Conservation (phyloP, 192 early-diverging fungal species). For the Coemansia sp. region DNA sequence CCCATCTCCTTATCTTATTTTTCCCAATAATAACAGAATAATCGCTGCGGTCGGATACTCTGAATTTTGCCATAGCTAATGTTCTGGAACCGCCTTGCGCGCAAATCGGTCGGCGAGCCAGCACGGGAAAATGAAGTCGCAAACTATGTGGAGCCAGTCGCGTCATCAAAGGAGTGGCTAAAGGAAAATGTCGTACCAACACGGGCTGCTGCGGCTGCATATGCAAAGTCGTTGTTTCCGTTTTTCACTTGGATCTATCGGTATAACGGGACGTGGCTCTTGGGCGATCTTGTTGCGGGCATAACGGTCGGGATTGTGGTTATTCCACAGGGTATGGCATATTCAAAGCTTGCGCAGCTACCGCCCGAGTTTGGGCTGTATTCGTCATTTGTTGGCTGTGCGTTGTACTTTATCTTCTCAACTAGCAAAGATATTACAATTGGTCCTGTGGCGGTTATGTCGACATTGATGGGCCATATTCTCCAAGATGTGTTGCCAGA, state of each 20-base stretch:
- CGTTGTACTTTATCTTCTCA: conserved; percentile 70
- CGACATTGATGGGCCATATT: conserved; percentile 71
- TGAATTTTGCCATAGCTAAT: background rate
- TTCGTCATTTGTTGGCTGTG: conserved; percentile 67
- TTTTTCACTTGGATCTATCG: conserved; percentile 50
- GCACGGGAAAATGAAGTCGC: conserved; percentile 8
- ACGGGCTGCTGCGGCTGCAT: conserved; percentile 12
- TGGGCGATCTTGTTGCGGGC: conserved; percentile 68
- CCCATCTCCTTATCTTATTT: background rate
- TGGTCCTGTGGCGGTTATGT: conserved; percentile 76
- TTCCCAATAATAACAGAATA: background rate
- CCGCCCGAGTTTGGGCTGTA: conserved; percentile 76
- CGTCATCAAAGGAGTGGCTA: conserved; percentile 40
- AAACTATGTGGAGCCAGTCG: conserved; percentile 42
- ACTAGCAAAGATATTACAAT: conserved; percentile 76
- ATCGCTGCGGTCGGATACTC: background rate
- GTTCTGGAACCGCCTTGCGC: conserved; percentile 1
- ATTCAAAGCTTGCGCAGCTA: conserved; percentile 72
- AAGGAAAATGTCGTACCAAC: background rate
- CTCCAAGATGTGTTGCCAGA: conserved; percentile 34
- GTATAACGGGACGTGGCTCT: conserved; percentile 61
- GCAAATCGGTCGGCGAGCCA: background rate
- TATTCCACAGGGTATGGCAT: conserved; percentile 72
- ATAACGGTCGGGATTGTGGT: conserved; percentile 73
- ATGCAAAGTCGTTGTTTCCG: conserved; percentile 48